Evolutionary conservation across 331 rosid species (phyloP).

Genomic region (Malus hybrid): DNA sequence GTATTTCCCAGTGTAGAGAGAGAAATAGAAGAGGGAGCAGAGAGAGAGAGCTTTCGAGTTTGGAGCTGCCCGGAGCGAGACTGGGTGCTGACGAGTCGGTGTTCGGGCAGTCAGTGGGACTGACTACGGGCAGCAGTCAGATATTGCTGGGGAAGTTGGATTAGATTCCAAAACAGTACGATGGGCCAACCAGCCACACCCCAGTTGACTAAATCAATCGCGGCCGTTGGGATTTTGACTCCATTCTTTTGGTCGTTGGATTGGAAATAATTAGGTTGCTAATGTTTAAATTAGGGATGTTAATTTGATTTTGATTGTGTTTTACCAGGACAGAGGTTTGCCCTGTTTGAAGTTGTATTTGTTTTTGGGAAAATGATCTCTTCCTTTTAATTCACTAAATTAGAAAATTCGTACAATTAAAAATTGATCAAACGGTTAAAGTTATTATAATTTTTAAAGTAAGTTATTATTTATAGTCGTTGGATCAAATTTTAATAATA

Average conservation of each 20-base stretch:
- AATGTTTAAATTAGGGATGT: background rate
- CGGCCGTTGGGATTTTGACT: background rate
- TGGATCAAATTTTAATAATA: too few species aligned
- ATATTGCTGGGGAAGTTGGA: background rate
- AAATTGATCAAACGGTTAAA: too few species aligned
- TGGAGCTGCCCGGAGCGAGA: conserved; percentile 20
- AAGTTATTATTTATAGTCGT: fast-evolving
- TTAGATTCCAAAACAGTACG: conserved; percentile 20
- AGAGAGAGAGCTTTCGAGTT: conserved; percentile 17
- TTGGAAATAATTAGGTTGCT: background rate
- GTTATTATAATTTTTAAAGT: too few species aligned
- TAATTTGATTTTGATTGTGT: background rate
- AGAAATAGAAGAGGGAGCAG: background rate
- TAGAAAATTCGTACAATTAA: too few species aligned
- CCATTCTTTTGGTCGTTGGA: background rate
- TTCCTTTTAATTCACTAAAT: too few species aligned
- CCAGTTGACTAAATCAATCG: background rate
- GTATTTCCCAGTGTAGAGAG: conserved; percentile 1
- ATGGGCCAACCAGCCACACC: background rate
- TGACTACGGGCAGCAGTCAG: conserved; percentile 24
- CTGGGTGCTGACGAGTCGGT: conserved; percentile 43
- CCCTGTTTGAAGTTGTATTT: background rate
- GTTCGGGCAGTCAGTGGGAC: conserved; percentile 12
- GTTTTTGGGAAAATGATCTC: background rate
- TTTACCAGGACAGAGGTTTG: background rate